Base-by-base conservation (phyloP, 306 rosid species). In the Carpinus fangiana region DNA sequence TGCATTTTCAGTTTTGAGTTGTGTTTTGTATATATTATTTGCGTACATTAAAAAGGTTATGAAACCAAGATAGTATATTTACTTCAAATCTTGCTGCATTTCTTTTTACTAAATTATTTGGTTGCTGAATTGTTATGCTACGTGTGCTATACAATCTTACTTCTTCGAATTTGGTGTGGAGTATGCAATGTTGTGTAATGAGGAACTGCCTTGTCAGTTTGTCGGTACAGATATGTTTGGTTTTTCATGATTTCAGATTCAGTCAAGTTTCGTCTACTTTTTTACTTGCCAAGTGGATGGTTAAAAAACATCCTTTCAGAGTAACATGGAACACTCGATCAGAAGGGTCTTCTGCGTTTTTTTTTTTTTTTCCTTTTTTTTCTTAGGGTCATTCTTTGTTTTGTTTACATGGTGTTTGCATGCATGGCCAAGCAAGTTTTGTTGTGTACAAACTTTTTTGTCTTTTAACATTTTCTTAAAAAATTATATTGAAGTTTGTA, bases 381-480 rank as follows among this genome's bases (percentile, higher is more conserved):
- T 57, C 8, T 21, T 41, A 41, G 45, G 45, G 4, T 50, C 5
- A 4, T 50, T 14, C 13, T 50, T 50, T 50, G 16, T 50, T 50
- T 57, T 7, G 13, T 20, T 8, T 57, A 57, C 64, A 41, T 41
- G 45, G 45, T 57, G 34, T 57, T 57, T 57, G 34, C 12, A 57
- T 57, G 12, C 5, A 23, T 57, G 64, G 28, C 28, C 13, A 18
- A 16, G 28, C 21, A 21, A n/a, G 31, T 12, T 2, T 26, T 61
- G 8, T 14, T 61, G 17, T 26, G 67, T 4, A 12, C 18, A 28
- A 61, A 23, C 6, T 11, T 1, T 51, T 11, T 2, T 59, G 54
- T 5, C 75, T 31, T 31, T 60, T 54, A 6, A n/a, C 75, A 48
- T 41, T 7, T 73, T 28, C 73, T 76, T 17, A 52, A 46, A 67